Base-by-base conservation (phyloP, 352 stramenopile genomes). In the Plasmopara viticola region DNA sequence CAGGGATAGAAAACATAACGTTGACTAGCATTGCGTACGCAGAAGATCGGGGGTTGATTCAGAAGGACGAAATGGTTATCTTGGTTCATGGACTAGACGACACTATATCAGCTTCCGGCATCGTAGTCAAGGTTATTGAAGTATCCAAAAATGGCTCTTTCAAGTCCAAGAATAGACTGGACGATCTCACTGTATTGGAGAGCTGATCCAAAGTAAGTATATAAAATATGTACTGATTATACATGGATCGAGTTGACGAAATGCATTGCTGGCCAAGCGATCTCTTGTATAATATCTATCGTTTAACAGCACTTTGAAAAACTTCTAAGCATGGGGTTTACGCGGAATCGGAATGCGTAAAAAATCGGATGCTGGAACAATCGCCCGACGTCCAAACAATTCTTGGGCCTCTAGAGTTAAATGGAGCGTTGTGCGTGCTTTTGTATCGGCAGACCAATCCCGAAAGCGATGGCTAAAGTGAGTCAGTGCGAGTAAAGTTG, bases 61-160 rank as follows among this genome's bases (percentile, higher is more conserved):
- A 69, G 44, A 78, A 79, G 17, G 84, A 84, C 6, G 90, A 97
- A 71, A 79, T 81, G n/a, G 71, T 95, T 35, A 88, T 97, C 44
- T 75, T 91, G 52, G 81, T 97, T 54, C 87, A 97, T 56, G 90
- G 90, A 9, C 70, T 93, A 17, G 84, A 86, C 44, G 90, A 97
- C 57, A 75, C 71, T 18, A 73, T 88, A 38, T 72, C 87, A 7
- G 84, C 79, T 9, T 69, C 81, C 18, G 93, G 85, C 25, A 97
- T 96, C 53, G 87, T 95, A 42, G 75, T 97, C 29, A 94, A 94
- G 41, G 88, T 97, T 29, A 88, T 94, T 42, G 69, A 93, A 56
- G 80, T 79, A 5, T 75, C 82, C 53, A 71, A 78, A 20, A 53
- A 76, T 30, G 77, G 72, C 12, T 92, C 84, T 49, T 70, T 69